These are phyloP conservation scores for Akanthomyces muscarius DNA, from an alignment of 2,329 filamentous ascomycete species.

Conservation along the genomic window DNA sequence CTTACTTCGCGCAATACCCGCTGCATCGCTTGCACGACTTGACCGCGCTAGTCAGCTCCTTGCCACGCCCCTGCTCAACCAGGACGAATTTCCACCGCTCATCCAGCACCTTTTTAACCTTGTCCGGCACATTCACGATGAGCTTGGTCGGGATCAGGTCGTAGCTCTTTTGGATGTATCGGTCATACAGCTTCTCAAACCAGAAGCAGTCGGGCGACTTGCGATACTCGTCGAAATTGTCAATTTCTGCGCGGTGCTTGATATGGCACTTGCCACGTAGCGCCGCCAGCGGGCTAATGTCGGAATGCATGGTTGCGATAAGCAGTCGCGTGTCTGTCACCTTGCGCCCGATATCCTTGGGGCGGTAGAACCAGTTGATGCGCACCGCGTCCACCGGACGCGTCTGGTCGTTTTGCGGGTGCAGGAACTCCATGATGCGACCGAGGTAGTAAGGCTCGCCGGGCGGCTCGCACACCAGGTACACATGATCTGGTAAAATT, in stretches of 20 bases:
- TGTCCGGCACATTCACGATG: slow-evolving; percentile 93
- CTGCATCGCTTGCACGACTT: slow-evolving; percentile 93
- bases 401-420: slow-evolving; percentile 67
- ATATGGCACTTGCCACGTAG: slow-evolving; percentile 92
- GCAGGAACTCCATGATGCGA: slow-evolving; percentile 97
- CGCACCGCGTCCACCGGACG: slow-evolving; percentile 80
- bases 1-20: slow-evolving; percentile 84
- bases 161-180: slow-evolving; percentile 97
- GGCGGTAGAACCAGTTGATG: slow-evolving; percentile 98
- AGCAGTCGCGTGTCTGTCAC: slow-evolving; percentile 86
- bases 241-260: slow-evolving; percentile 80
- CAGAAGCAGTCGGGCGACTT: slow-evolving; percentile 86
- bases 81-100: slow-evolving; percentile 96
- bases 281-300: slow-evolving; percentile 87
- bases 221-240: slow-evolving; percentile 77
- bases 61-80: slow-evolving; percentile 87
- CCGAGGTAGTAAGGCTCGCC: slow-evolving; percentile 97
- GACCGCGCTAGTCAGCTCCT: slow-evolving; percentile 91
- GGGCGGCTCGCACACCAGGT: slow-evolving; percentile 93
- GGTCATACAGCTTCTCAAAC: slow-evolving; percentile 96
- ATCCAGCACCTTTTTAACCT: slow-evolving; percentile 92
- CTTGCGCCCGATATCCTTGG: slow-evolving; percentile 91
- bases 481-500: slow-evolving; percentile 63
- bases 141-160: slow-evolving; percentile 88
- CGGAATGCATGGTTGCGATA: slow-evolving; percentile 98